phyloP scores from a whole-genome alignment of 768 basidiomycete species.

The Naganishia randhawae region DNA sequence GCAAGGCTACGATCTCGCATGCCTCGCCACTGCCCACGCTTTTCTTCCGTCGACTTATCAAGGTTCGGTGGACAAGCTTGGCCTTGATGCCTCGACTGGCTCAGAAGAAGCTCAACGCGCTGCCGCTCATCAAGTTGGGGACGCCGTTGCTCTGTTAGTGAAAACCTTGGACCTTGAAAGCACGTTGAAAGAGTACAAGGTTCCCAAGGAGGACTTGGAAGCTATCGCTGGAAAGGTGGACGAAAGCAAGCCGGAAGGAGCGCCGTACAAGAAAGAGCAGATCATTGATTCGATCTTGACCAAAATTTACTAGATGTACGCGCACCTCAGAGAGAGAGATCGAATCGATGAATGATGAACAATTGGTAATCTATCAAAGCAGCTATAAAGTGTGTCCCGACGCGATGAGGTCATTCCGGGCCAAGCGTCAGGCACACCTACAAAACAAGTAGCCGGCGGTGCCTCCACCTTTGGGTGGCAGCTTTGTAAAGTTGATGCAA shows the following conservation, averaged over 20 bases:
- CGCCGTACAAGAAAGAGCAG: constrained; percentile 13
- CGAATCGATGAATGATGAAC: too few species aligned
- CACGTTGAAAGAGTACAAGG: constrained; percentile 18
- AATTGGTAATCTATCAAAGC: too few species aligned
- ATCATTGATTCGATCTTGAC: constrained; percentile 11
- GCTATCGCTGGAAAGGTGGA: constrained; percentile 18
- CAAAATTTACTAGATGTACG: constrained; percentile 7
- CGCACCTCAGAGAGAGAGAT: too few species aligned
- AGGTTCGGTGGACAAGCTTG: constrained; percentile 1
- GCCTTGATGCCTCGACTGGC: background rate
- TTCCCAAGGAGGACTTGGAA: constrained; percentile 8
- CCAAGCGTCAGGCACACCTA: too few species aligned
- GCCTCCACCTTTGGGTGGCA: background rate
- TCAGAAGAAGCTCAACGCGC: constrained; percentile 9
- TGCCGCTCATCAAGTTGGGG: constrained; percentile 8
- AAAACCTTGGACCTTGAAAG: constrained; percentile 1
- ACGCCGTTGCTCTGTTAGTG: background rate
- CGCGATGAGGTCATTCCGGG: too few species aligned
- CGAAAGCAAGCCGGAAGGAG: constrained; percentile 5
- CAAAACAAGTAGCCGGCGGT: too few species aligned
- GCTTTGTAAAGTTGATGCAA: background rate
- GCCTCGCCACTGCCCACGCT: constrained; percentile 23
- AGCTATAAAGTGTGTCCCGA: too few species aligned
- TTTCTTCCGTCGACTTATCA: constrained; percentile 23
- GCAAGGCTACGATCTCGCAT: constrained; percentile 4